Base-by-base conservation (phyloP, 2,329 filamentous ascomycete species). In the Fusarium mundagurra region DNA sequence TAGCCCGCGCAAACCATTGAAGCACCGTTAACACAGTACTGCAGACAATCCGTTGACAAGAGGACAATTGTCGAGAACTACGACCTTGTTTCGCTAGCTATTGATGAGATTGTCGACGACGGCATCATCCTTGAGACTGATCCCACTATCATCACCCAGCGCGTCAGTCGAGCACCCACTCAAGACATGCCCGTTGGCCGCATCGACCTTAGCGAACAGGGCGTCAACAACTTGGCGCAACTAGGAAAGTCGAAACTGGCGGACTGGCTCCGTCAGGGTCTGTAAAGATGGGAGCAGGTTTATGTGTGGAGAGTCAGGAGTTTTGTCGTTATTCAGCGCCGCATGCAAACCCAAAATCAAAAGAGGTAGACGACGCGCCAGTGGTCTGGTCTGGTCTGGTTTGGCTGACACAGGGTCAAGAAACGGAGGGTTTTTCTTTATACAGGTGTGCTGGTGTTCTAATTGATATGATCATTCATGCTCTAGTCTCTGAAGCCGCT, bases 1-100 rank as follows among this genome's bases (percentile, higher is more conserved):
- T 33, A 36, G 36, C 41, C 31, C 27, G 57, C 44, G 50, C 48
- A 47, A 34, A 45, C 29, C 24, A 33, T 44, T 22, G 50, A 38
- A 53, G 41, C 22, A 68, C 16, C 47, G 41, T 68, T 66, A 69
- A 73, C 67, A 27, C 24, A 38, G 59, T 69, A 41, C 34, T 48
- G 38, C 76, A 98, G 94, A 84, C 96, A 97, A 89, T 94, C 94
- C 39, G 95, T 97, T 58, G 96, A 99, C 87, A 98, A 98, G 89
- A 92, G 96, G 76, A 98, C 96, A 66, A 95, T 98, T 76, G 92
- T 98, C 80, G 96, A 99, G 85, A 98, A 98, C 89, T 99, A 98
- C 87, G 96, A 98, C 84, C 90, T 98, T 29, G 94, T 98, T 72
- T 93, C 95, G 20, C 90, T 99, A 61, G 94, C 95, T 50, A 94